Base-by-base conservation (phyloP, 2,329 filamentous ascomycete genomes). In the Pseudogymnoascus sp. region DNA sequence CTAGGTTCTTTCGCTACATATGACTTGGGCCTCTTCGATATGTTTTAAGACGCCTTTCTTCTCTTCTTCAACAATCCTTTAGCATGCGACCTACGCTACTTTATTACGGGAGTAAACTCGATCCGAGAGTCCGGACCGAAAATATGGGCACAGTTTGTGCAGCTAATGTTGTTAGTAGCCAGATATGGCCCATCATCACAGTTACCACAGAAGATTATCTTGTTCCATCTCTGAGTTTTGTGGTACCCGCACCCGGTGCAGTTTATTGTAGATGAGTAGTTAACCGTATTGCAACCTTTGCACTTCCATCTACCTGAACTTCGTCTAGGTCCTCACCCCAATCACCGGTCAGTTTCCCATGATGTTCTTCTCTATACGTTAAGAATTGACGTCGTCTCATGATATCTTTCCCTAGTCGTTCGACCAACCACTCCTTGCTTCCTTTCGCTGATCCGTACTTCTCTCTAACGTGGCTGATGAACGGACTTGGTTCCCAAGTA, bases 321-420 rank as follows among this genome's bases (percentile, higher is more conserved):
- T 67, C 63, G 14, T 68, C 36, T 41, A 45, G 43, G 19, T 41
- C n/a, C 16, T 54, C 51, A 19, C 66, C 66, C 65, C 67, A 68
- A 39, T 68, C 66, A 31, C 63, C 61, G 0, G 68, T 57, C 0
- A 71, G 23, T 16, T 68, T 72, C 34, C 62, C 65, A 48, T 70
- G 65, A 51, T 75, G 73, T 3, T 73, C 70, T 19, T 70, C 63
- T 11, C 70, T 68, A 62, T 75, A 75, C 14, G 66, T 69, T 19
- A 75, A 62, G 36, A 68, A 75, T 36, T 74, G 70, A 7, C 74
- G 67, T 28, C 74, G 66, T 54, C 71, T 69, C 4, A 73, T 70
- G 23, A 74, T 74, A 0, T 70, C 69, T 19, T 69, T 71, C 1
- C 73, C 74, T 5, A 76, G 67, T 3, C 73, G 67, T 13, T 65